These are phyloP conservation scores for Diutina scorzettiae DNA, from an alignment of 1,139 yeast species.

Conservation along the genomic window DNA sequence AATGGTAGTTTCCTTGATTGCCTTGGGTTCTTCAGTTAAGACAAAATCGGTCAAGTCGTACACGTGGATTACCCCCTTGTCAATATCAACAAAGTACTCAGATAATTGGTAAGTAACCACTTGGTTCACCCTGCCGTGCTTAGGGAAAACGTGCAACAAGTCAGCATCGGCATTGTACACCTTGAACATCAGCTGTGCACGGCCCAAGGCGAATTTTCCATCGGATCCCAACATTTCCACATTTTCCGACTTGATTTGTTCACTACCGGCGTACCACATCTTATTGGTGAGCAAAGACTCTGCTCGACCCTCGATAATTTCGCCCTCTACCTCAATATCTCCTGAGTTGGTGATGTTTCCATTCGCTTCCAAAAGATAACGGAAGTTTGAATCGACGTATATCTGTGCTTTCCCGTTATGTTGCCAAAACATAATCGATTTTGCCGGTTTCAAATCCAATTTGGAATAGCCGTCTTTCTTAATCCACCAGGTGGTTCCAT, in stretches of 20 bases:
- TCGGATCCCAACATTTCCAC: neutral
- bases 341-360: neutral
- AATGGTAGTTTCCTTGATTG: constrained; percentile 9
- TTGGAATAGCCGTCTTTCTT: neutral
- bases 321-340: neutral
- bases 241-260: neutral
- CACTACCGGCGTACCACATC: neutral
- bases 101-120: neutral
- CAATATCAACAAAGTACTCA: neutral
- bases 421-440: neutral
- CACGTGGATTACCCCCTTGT: neutral
- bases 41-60: constrained; percentile 20
- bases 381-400: neutral
- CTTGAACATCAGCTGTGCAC: neutral
- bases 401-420: neutral
- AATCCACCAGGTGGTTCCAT: neutral
- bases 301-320: neutral
- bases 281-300: neutral
- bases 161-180: neutral
- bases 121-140: neutral
- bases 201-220: neutral
- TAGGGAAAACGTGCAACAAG: neutral
- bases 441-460: neutral
- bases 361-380: neutral
- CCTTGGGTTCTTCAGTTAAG: constrained; percentile 13